These are phyloP conservation scores for Neotropicomus parvogracilis DNA, from an alignment of 1,284 basidiomycete genomes.

Conservation along the genomic window DNA sequence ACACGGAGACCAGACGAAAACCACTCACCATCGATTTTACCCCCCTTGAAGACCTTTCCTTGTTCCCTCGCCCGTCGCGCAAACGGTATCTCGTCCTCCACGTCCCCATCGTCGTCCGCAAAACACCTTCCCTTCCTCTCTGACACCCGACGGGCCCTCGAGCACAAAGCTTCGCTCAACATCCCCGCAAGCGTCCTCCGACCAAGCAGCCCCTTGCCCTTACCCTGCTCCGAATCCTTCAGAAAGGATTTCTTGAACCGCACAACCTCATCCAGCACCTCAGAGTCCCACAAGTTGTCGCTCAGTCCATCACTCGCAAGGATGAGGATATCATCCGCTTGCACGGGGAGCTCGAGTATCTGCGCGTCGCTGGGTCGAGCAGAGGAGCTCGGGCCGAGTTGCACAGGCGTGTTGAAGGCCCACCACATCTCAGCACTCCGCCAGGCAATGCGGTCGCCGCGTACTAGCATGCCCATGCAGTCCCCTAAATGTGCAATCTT, in stretches of 20 bases:
- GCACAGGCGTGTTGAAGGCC: slow-evolving; percentile 88
- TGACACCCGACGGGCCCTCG: slow-evolving; percentile 59
- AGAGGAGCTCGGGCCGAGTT: slow-evolving; percentile 76
- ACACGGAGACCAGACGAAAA: not conserved
- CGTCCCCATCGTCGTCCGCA: slow-evolving; percentile 24
- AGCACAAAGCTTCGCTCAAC: slow-evolving; percentile 70
- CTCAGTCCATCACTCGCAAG: slow-evolving; percentile 87
- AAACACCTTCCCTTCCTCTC: slow-evolving; percentile 37
- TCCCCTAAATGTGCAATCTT: slow-evolving; percentile 92
- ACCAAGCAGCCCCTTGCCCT: slow-evolving; percentile 37
- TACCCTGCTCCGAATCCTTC: slow-evolving; percentile 15
- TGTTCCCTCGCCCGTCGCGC: slow-evolving; percentile 61
- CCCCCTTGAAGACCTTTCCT: slow-evolving; percentile 62
- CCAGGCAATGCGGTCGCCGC: slow-evolving; percentile 78
- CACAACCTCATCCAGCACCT: slow-evolving; percentile 85
- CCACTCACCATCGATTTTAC: slow-evolving; percentile 71
- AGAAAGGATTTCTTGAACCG: slow-evolving; percentile 55
- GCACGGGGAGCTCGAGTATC: slow-evolving; percentile 71
- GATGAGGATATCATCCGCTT: slow-evolving; percentile 85
- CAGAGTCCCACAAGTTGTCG: slow-evolving; percentile 95
- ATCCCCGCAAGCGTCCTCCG: slow-evolving; percentile 59
- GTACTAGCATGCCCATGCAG: slow-evolving; percentile 83
- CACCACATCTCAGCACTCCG: slow-evolving; percentile 95
- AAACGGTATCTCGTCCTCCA: slow-evolving; percentile 62
- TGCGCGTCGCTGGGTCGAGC: slow-evolving; percentile 75